These are phyloP conservation scores for Chlamydomonas eustigma DNA, from an alignment of 139 green algal species.

Conservation along the genomic window DNA sequence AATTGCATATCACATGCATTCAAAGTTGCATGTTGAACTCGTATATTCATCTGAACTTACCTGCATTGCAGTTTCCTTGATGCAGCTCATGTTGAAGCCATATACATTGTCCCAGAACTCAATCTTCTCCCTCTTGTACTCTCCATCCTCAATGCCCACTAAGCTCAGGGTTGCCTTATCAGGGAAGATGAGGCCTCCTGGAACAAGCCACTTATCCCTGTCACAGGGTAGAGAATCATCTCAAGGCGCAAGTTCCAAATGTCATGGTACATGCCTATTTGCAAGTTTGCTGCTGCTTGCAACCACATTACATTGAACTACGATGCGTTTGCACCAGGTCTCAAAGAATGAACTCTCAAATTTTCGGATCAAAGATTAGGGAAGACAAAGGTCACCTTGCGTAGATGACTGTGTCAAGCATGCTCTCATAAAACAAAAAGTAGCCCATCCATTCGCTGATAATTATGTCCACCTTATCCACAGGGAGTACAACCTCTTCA, in stretches of 20 bases:
- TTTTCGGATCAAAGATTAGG: no score
- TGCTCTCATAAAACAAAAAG: conserved; percentile 84
- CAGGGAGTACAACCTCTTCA: conserved; percentile 43
- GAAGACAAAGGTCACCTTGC: no score
- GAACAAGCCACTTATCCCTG: conserved; percentile 81
- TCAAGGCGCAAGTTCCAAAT: no score
- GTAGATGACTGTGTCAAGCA: conserved; percentile 88
- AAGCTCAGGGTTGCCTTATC: conserved; percentile 68
- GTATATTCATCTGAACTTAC: background rate
- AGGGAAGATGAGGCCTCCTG: conserved; percentile 73
- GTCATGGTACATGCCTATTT: no score
- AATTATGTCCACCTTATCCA: conserved; percentile 81
- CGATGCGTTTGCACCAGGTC: no score
- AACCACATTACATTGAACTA: no score
- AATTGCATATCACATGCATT: background rate
- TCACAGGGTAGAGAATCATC: no score
- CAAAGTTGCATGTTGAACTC: background rate
- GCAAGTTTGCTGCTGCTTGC: no score
- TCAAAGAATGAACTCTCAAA: no score
- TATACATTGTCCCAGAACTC: conserved; percentile 92
- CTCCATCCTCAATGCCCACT: conserved; percentile 82
- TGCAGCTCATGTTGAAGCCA: conserved; percentile 86
- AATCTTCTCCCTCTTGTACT: conserved; percentile 92
- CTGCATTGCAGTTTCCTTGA: conserved; percentile 42
- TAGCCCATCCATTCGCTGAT: conserved; percentile 92